phyloP scores from a whole-genome alignment of 2,329 filamentous ascomycete genomes.

The Lojkania enalia region DNA sequence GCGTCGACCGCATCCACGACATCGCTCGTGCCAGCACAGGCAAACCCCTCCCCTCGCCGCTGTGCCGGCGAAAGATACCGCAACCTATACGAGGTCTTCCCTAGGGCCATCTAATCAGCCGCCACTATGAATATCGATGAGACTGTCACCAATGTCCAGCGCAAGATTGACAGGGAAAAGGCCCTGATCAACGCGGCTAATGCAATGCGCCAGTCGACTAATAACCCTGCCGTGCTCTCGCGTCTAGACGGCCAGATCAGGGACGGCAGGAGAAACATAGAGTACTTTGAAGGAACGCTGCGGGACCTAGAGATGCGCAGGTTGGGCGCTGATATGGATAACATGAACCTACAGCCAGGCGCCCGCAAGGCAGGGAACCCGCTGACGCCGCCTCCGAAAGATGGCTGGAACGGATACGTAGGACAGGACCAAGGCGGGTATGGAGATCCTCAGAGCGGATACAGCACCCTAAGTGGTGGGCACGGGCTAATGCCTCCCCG shows the following conservation, averaged over 20 bases:
- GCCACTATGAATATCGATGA: conserved; percentile 64
- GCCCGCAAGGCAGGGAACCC: conserved; percentile 45
- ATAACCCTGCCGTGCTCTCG: conserved; percentile 88
- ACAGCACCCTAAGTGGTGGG: conserved; percentile 63
- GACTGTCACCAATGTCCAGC: conserved; percentile 77
- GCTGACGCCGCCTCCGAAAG: conserved; percentile 70
- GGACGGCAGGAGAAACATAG: conserved; percentile 88
- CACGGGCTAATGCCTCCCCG: conserved; percentile 78
- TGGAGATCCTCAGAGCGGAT: conserved; percentile 58
- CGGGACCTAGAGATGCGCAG: conserved; percentile 83
- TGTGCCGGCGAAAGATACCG: conserved; percentile 33
- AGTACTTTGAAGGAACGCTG: conserved; percentile 93
- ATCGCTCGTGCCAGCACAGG: conserved; percentile 28
- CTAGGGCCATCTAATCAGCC: conserved; percentile 18
- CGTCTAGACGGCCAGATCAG: conserved; percentile 92
- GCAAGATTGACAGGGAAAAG: conserved; percentile 98
- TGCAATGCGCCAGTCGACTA: conserved; percentile 92
- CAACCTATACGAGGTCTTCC: conserved; percentile 27
- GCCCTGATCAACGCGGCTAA: conserved; percentile 91
- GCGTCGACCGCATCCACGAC: conserved; percentile 23
- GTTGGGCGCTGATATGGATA: conserved; percentile 68
- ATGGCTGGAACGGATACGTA: conserved; percentile 57
- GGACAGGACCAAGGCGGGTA: conserved; percentile 65
- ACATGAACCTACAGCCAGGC: conserved; percentile 64
- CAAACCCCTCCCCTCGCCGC: conserved; percentile 26